phyloP scores from a whole-genome alignment of 2,329 filamentous ascomycete genomes.

The Aspergillus quadrilineatus region DNA sequence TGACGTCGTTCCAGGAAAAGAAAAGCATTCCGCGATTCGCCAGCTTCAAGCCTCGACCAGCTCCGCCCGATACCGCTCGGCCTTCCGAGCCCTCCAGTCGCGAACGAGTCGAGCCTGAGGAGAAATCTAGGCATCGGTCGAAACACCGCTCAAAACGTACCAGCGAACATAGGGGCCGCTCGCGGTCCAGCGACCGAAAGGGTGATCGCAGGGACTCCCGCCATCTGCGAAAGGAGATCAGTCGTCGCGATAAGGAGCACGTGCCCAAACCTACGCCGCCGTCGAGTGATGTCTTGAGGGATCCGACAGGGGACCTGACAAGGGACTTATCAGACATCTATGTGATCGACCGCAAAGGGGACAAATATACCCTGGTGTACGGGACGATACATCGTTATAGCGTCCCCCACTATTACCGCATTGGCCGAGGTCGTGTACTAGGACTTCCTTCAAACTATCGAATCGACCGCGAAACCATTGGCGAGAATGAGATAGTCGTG shows the following conservation, averaged over 20 bases:
- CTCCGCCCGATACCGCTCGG: conserved; percentile 23
- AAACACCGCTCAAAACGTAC: conserved; percentile 22
- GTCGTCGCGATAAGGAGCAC: conserved; percentile 12
- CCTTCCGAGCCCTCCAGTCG: conserved; percentile 21
- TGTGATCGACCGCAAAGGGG: conserved; percentile 71
- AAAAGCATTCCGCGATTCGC: conserved; percentile 66
- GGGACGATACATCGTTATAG: conserved; percentile 70
- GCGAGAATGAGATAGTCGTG: conserved; percentile 40
- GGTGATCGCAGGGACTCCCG: conserved; percentile 17
- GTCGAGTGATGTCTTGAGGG: conserved; percentile 17
- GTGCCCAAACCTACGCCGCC: conserved; percentile 4
- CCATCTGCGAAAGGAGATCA: conserved; percentile 14
- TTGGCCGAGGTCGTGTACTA: conserved; percentile 68
- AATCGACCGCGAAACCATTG: conserved; percentile 64
- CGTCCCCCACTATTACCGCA: conserved; percentile 69
- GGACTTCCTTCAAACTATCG: conserved; percentile 61
- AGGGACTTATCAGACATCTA: conserved; percentile 45
- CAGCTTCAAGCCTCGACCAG: conserved; percentile 64
- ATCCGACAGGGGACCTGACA: conserved; percentile 16
- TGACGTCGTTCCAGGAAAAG: conserved; percentile 30
- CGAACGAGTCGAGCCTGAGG: conserved; percentile 22
- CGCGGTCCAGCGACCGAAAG: conserved; percentile 23
- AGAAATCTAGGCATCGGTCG: conserved; percentile 24
- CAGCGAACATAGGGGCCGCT: conserved; percentile 24
- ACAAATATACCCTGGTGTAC: conserved; percentile 72